These are phyloP conservation scores for Globisporangium nagaii DNA, from an alignment of 352 stramenopile genomes.

Conservation along the genomic window DNA sequence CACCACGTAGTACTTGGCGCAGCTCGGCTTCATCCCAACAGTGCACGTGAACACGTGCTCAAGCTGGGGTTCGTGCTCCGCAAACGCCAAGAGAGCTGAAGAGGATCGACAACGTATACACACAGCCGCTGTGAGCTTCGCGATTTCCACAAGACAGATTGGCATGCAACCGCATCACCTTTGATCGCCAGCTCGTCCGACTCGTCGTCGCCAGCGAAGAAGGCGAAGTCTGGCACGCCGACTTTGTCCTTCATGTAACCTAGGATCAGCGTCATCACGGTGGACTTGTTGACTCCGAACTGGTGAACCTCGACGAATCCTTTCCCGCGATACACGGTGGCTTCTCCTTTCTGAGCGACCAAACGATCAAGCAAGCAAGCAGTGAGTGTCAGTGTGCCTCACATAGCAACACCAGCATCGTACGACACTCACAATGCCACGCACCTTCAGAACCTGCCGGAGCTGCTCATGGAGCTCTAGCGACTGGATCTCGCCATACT, in stretches of 20 bases:
- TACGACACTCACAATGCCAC: not conserved
- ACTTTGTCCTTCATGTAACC: slow-evolving; percentile 50
- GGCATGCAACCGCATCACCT: slow-evolving; percentile 45
- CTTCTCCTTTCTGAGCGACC: slow-evolving; percentile 49
- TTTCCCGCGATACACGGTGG: slow-evolving; percentile 44
- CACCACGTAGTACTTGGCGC: slow-evolving; percentile 93
- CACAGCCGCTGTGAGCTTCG: not conserved
- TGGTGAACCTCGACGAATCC: slow-evolving; percentile 75
- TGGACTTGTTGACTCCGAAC: slow-evolving; percentile 62
- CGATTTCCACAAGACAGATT: slow-evolving; percentile 8
- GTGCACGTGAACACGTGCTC: slow-evolving; percentile 90
- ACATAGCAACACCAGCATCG: not conserved
- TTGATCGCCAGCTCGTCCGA: slow-evolving; percentile 92
- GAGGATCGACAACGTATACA: too few relatives aligned
- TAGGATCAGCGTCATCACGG: slow-evolving; percentile 49
- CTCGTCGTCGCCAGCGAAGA: slow-evolving; percentile 96
- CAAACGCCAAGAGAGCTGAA: slow-evolving; percentile 45
- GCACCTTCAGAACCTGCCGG: slow-evolving; percentile 90
- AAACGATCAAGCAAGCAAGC: not conserved
- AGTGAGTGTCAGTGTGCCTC: not conserved
- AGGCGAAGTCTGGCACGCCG: slow-evolving; percentile 89
- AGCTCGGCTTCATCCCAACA: slow-evolving; percentile 96
- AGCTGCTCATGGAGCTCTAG: slow-evolving; percentile 90
- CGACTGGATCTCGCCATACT: slow-evolving; percentile 98
- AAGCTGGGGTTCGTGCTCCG: slow-evolving; percentile 22